phyloP scores from a whole-genome alignment of 768 basidiomycete species.

The Crassisporium funariophilum region DNA sequence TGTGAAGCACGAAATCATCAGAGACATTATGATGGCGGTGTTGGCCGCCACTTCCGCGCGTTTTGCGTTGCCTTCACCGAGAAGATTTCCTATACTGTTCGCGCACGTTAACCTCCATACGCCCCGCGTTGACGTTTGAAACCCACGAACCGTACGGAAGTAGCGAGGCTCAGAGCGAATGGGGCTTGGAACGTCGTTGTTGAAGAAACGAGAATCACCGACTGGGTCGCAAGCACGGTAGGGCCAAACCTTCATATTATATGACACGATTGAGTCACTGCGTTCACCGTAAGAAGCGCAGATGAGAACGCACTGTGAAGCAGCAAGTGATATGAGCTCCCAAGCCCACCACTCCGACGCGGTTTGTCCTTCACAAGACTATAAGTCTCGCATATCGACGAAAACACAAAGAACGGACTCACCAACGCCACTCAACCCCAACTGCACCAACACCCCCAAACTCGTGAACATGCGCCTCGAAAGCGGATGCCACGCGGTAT shows the following conservation, averaged over 20 bases:
- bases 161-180: conserved; percentile 74
- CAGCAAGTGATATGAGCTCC: conserved; percentile 71
- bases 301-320: conserved; percentile 38
- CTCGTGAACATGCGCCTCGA: conserved; percentile 60
- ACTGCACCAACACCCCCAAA: conserved; percentile 64
- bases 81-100: conserved; percentile 81
- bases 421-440: conserved; percentile 82
- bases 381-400: background rate
- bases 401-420: conserved; percentile 13
- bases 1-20: conserved; percentile 60
- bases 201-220: conserved; percentile 74
- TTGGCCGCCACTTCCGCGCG: conserved; percentile 69
- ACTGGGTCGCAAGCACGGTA: conserved; percentile 79
- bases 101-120: background rate
- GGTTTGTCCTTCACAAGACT: conserved; percentile 53
- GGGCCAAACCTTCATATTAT: conserved; percentile 68
- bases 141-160: conserved; percentile 68
- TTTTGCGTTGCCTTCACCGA: conserved; percentile 74
- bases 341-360: conserved; percentile 95
- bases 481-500: conserved; percentile 81
- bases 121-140: background rate
- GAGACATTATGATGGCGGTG: conserved; percentile 63
- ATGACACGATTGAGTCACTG: background rate
- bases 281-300: background rate
- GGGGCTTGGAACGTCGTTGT: conserved; percentile 80